A percentile compares a stretch with the other conserved stretches of the same genome.
These are phyloP conservation scores for Corynascus novoguineensis DNA, from an alignment of 495 filamentous ascomycete species.

Conservation along the genomic window DNA sequence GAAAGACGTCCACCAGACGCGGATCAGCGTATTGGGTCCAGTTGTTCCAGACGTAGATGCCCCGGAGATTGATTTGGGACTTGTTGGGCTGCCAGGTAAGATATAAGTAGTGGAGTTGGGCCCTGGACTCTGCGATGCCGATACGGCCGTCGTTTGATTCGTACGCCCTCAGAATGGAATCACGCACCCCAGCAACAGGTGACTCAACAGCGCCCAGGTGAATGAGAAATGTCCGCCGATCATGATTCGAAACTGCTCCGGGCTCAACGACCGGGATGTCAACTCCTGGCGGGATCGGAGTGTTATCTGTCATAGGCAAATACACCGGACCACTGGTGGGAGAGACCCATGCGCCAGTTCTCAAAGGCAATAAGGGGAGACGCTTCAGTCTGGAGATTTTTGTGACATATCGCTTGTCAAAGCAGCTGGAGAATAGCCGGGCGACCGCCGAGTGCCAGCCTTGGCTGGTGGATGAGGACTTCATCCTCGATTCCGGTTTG, in stretches of 20 bases:
- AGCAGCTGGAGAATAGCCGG: slow-evolving; percentile 3
- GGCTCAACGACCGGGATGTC: slow-evolving; percentile 18
- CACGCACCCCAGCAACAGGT: neutral
- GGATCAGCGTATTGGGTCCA: neutral
- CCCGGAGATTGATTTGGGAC: neutral
- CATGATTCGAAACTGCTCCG: slow-evolving; percentile 9
- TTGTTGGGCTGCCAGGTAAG: slow-evolving; percentile 17
- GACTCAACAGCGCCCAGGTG: slow-evolving; percentile 21
- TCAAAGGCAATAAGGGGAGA: slow-evolving; percentile 18
- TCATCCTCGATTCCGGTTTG: slow-evolving; percentile 13
- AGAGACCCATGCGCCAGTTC: slow-evolving; percentile 16
- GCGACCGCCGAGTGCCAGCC: slow-evolving; percentile 25
- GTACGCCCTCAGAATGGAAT: slow-evolving; percentile 8
- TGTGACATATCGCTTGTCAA: neutral
- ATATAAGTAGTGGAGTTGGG: slow-evolving; percentile 32
- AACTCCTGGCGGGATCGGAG: slow-evolving; percentile 26
- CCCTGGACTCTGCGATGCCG: slow-evolving; percentile 14
- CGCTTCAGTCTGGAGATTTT: slow-evolving; percentile 9
- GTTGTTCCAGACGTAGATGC: neutral
- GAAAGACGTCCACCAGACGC: neutral
- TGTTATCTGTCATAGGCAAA: slow-evolving; percentile 17
- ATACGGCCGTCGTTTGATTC: neutral
- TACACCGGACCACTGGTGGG: slow-evolving; percentile 11
- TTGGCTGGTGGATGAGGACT: slow-evolving; percentile 4
- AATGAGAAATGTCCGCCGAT: slow-evolving; percentile 26